Evolutionary conservation across 805 yeast genomes (phyloP).

Genomic region (Lachancea quebecensis): DNA sequence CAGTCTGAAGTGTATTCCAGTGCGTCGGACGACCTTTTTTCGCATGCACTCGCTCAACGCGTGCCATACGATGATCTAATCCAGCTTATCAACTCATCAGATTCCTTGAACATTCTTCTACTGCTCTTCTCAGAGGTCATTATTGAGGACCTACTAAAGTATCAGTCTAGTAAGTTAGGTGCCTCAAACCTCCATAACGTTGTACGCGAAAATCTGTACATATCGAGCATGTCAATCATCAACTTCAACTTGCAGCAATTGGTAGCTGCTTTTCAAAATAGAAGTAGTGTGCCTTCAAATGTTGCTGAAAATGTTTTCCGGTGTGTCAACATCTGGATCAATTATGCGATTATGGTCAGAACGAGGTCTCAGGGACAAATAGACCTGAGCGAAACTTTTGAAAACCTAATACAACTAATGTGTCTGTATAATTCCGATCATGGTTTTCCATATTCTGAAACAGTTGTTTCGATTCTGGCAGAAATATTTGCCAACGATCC

Average conservation of each 20-base stretch:
- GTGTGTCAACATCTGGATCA: slow-evolving; percentile 28
- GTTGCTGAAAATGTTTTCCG: slow-evolving; percentile 17
- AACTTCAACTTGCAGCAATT: slow-evolving; percentile 19
- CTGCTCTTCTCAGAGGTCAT: slow-evolving; percentile 28
- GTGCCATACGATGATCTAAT: slow-evolving; percentile 23
- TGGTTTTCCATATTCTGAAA: slow-evolving; percentile 22
- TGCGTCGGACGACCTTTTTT: not conserved
- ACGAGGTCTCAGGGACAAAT: slow-evolving; percentile 22
- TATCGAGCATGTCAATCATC: slow-evolving; percentile 28
- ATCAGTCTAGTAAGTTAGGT: slow-evolving; percentile 22
- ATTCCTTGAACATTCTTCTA: slow-evolving; percentile 18
- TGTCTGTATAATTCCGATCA: slow-evolving; percentile 22
- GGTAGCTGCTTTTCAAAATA: not conserved
- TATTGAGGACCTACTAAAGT: slow-evolving; percentile 31
- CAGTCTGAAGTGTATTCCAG: not conserved
- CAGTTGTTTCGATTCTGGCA: slow-evolving; percentile 22
- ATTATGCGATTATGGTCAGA: slow-evolving; percentile 27
- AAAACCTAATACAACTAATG: slow-evolving; percentile 26
- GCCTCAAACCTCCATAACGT: slow-evolving; percentile 24
- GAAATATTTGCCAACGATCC: slow-evolving; percentile 28
- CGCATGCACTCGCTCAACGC: slow-evolving; percentile 9
- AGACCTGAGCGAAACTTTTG: slow-evolving; percentile 28
- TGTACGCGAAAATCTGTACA: slow-evolving; percentile 30
- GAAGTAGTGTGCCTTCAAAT: not conserved
- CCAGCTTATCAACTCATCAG: slow-evolving; percentile 18